Conservation (phyloP, 2,329 filamentous ascomycete genomes). For the Hypomyces perniciosus region DNA sequence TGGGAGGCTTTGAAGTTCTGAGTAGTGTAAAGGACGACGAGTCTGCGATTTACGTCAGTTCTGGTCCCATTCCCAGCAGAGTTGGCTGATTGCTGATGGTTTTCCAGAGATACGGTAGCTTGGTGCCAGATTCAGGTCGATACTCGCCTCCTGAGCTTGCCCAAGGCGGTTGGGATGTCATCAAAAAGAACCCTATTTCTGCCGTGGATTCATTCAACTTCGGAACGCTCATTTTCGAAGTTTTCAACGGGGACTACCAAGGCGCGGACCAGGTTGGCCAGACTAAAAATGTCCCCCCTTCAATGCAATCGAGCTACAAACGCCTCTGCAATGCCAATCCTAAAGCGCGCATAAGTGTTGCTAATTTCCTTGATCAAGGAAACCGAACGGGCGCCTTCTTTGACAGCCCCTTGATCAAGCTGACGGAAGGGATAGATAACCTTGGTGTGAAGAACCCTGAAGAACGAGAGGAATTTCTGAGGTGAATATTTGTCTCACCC, state of each 20-base stretch:
- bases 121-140: slow-evolving; percentile 76
- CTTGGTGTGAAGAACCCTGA: slow-evolving; percentile 79
- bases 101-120: slow-evolving; percentile 70
- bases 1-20: slow-evolving; percentile 87
- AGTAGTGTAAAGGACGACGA: slow-evolving; percentile 97
- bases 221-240: slow-evolving; percentile 78
- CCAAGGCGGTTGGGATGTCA: slow-evolving; percentile 82
- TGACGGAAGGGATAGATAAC: slow-evolving; percentile 90
- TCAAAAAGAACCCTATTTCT: slow-evolving; percentile 74
- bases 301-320: slow-evolving; percentile 88
- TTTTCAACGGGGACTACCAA: slow-evolving; percentile 79
- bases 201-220: slow-evolving; percentile 86
- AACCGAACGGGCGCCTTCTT: slow-evolving; percentile 80
- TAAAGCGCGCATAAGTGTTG: slow-evolving; percentile 77
- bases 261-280: slow-evolving; percentile 76
- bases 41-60: slow-evolving; percentile 72
- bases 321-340: slow-evolving; percentile 82
- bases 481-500: slow-evolving; percentile 34
- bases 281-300: slow-evolving; percentile 77
- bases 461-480: slow-evolving; percentile 79
- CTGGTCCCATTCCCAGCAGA: too few relatives aligned
- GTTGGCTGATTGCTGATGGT: slow-evolving; percentile 1
- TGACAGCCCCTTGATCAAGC: slow-evolving; percentile 82
- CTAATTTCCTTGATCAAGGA: slow-evolving; percentile 86
- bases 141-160: slow-evolving; percentile 85